A percentile compares a stretch with the other conserved stretches of the same genome.
Conservation (phyloP, 805 yeast genomes). For the Ogataea nonfermentans region DNA sequence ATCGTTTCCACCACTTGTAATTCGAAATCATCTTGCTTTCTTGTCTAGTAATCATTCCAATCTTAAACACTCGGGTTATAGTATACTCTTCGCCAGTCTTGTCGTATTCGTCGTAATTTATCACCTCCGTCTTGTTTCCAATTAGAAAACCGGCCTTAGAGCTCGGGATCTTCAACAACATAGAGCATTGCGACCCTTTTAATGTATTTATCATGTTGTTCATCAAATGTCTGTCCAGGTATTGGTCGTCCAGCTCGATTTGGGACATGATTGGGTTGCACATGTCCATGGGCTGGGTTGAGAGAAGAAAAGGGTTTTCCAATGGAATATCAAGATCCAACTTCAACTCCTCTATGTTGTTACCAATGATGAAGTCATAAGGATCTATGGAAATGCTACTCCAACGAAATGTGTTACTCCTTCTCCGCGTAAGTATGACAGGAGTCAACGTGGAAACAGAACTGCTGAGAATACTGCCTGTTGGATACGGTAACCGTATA, state of each 20-base stretch:
- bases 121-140: conserved; percentile 14
- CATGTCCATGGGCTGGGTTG: conserved; percentile 14
- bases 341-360: conserved; percentile 25
- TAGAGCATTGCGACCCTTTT: conserved; percentile 19
- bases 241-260: conserved; percentile 7
- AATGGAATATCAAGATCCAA: conserved; percentile 16
- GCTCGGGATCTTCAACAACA: conserved; percentile 28
- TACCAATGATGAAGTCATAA: conserved; percentile 35
- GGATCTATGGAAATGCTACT: conserved; percentile 33
- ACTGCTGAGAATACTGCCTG: conserved; percentile 21
- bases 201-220: conserved; percentile 17
- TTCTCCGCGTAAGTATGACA: conserved; percentile 19
- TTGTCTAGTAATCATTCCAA: conserved; percentile 40
- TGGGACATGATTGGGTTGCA: conserved; percentile 11
- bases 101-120: conserved; percentile 10
- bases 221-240: conserved; percentile 19
- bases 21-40: conserved; percentile 35
- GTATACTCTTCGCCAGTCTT: conserved; percentile 22
- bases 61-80: conserved; percentile 38
- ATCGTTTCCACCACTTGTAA: conserved; percentile 40
- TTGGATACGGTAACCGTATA: conserved; percentile 30
- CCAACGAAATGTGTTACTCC: conserved; percentile 34
- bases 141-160: conserved; percentile 27
- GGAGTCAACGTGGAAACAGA: conserved; percentile 10
- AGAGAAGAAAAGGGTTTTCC: conserved; percentile 24